A percentile compares a stretch with the other conserved stretches of the same genome.
Conservation (phyloP, 176 grass and related monocot genomes). For the Cenchrus americanus region DNA sequence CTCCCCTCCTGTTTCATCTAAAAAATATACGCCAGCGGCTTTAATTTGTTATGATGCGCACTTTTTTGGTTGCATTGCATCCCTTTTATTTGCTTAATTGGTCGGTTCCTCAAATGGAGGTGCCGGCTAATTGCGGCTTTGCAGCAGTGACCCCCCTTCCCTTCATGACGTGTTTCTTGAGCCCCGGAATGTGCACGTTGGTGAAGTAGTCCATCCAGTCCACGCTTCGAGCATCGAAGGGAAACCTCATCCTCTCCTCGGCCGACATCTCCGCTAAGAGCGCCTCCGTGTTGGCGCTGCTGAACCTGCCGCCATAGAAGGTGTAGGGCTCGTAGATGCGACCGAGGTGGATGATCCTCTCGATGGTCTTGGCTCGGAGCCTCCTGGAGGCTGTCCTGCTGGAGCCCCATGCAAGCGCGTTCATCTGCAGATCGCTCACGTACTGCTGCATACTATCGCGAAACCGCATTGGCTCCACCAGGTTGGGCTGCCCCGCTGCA, state of each 20-base stretch:
- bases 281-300: slow-evolving; percentile 55
- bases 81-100: too few species aligned
- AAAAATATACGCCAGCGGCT: too few species aligned
- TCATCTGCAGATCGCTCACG: background rate
- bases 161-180: background rate
- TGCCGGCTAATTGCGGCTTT: too few species aligned
- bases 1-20: too few species aligned
- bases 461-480: slow-evolving; percentile 52
- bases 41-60: too few species aligned
- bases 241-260: slow-evolving; percentile 60
- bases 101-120: too few species aligned
- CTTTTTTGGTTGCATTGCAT: too few species aligned
- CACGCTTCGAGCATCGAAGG: slow-evolving; percentile 60
- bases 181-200: slow-evolving; percentile 24
- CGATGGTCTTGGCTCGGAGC: background rate
- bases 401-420: too few species aligned
- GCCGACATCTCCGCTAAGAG: slow-evolving; percentile 67
- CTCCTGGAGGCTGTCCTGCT: too few species aligned
- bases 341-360: slow-evolving; percentile 56
- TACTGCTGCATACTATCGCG: slow-evolving; percentile 56
- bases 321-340: slow-evolving; percentile 80
- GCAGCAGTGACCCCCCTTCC: too few species aligned
- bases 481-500: slow-evolving; percentile 50
- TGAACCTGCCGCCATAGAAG: slow-evolving; percentile 66
- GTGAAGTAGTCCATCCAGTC: slow-evolving; percentile 52